Evolutionary conservation across 2,329 filamentous ascomycete species (phyloP).

Genomic region (Fusarium decemcellulare): DNA sequence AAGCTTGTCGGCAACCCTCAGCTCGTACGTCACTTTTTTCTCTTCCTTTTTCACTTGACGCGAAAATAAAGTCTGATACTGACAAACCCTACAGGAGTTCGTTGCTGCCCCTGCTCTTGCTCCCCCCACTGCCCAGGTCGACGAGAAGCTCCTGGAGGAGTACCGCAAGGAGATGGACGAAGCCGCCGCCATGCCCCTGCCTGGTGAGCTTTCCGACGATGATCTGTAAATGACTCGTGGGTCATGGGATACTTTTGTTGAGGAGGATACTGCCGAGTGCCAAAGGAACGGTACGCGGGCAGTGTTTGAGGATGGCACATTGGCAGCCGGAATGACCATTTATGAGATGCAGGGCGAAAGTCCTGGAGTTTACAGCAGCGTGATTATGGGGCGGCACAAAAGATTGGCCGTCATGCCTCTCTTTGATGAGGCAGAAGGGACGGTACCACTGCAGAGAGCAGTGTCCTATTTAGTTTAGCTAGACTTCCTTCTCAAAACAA

Average conservation of each 20-base stretch:
- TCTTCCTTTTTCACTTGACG: too few relatives aligned
- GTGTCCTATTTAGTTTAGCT: constrained; percentile 53
- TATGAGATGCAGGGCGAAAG: constrained; percentile 53
- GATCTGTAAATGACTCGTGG: constrained; percentile 65
- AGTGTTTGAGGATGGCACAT: constrained; percentile 49
- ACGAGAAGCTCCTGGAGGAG: constrained; percentile 83
- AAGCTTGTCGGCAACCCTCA: constrained; percentile 95
- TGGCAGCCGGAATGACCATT: constrained; percentile 55
- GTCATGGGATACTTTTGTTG: constrained; percentile 48
- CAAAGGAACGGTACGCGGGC: constrained; percentile 39
- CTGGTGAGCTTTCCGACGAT: constrained; percentile 91
- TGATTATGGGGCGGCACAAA: constrained; percentile 52
- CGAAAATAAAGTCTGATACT: constrained; percentile 36
- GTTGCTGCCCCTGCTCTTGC: constrained; percentile 95
- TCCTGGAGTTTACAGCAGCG: constrained; percentile 54
- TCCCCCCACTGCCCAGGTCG: constrained; percentile 91
- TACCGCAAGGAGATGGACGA: constrained; percentile 92
- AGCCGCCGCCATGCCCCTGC: constrained; percentile 87
- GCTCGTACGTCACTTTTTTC: constrained; percentile 36
- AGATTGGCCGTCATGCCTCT: constrained; percentile 49
- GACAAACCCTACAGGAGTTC: constrained; percentile 78
- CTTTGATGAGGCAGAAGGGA: constrained; percentile 49
- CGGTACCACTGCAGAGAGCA: constrained; percentile 50
- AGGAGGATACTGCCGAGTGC: constrained; percentile 46
- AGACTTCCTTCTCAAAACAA: constrained; percentile 53